Base-by-base conservation (phyloP, 768 basidiomycete species). In the Trametes coccinea region DNA sequence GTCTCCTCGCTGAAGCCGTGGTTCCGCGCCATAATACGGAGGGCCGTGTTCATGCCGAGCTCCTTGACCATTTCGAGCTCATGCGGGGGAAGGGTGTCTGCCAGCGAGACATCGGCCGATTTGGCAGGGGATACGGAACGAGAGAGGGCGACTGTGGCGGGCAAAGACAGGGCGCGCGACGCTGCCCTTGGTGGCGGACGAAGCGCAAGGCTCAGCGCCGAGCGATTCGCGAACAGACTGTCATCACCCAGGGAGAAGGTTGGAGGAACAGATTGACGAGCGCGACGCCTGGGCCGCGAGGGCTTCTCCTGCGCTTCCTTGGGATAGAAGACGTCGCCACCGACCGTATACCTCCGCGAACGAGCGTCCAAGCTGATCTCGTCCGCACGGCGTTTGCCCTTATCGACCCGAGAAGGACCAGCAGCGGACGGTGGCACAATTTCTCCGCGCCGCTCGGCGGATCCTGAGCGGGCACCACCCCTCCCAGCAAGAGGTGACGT, bases 1-100 rank as follows among this genome's bases (percentile, higher is more conserved):
- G 81, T 75, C 2, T 74, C 72, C 46, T 77, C 67, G 11, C 68
- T 70, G 60, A 80, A 80, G 14, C 79, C 78, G 44, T 83, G 80
- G 34, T 81, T 80, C 17, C 71, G 66, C 0, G 80, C 76, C 72
- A 86, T 80, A 58, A 68, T 69, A 9, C 71, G 65, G 2, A 84
- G 61, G 14, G 74, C 65, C 46, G 68, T 60, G 6, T 68, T 65
- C 13, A 78, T 67, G 2, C 78, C 79, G 5, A 75, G 55, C 34
- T 57, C 59, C 51, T 67, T 39, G 14, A 70, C 63, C 44, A 67
- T 65, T n/a, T 65, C 61, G 27, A 66, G 66, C 48, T 64, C 62
- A 5, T 41, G 37, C 63, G 65, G 31, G 53, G 53, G 49, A 0
- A 64, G 58, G 33, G 44, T 47, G n/a, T 60, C 50, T 11, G 50